Conservation (phyloP, 805 yeast genomes). For the Lipomyces spencermartinsiae region DNA sequence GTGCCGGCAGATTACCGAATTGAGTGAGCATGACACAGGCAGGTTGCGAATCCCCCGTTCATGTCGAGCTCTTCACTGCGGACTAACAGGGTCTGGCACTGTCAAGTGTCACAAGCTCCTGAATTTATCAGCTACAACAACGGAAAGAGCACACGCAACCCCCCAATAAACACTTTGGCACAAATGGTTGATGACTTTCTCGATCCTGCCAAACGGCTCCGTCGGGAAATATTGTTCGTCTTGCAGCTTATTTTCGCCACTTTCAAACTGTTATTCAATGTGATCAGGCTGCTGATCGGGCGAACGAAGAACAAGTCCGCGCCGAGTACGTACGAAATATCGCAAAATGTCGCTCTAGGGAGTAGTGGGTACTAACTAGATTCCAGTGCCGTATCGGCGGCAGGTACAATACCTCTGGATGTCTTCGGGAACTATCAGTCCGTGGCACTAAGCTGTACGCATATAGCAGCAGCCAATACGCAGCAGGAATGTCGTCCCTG, state of each 20-base stretch:
- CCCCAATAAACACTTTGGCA: neutral
- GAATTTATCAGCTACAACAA: too few relatives aligned
- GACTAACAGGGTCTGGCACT: too few relatives aligned
- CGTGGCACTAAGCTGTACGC: neutral
- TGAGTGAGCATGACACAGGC: too few relatives aligned
- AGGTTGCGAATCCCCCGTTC: too few relatives aligned
- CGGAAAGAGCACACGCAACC: neutral
- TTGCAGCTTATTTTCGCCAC: neutral
- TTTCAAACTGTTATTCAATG: neutral
- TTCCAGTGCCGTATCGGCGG: neutral
- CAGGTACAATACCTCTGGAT: neutral
- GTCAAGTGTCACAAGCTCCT: too few relatives aligned
- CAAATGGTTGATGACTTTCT: neutral
- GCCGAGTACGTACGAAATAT: neutral
- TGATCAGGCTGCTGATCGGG: neutral
- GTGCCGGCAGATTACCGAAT: too few relatives aligned
- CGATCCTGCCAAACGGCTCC: neutral
- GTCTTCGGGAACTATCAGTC: neutral
- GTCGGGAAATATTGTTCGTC: neutral
- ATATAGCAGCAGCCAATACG: too few relatives aligned
- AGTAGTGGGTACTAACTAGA: neutral
- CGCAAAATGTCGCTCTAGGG: neutral
- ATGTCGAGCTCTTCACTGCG: too few relatives aligned
- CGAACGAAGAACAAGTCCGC: neutral
- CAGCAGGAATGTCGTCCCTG: neutral